phyloP scores from a whole-genome alignment of 2,329 filamentous ascomycete genomes.

The Zasmidium citrigriseum region DNA sequence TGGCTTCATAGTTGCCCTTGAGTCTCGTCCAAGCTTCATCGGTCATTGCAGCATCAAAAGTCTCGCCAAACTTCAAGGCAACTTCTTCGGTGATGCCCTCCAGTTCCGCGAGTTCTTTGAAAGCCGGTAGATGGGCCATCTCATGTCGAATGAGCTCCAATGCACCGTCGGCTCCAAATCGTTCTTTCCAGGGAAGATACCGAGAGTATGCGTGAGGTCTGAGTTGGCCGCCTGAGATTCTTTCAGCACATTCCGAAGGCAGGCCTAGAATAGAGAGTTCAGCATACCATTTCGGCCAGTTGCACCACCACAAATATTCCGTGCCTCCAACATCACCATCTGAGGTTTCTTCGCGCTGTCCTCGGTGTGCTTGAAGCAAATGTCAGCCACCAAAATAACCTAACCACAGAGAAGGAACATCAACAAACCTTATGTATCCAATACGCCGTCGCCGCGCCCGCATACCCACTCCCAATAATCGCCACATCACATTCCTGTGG shows the following conservation, averaged over 20 bases:
- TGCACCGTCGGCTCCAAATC: constrained; percentile 32
- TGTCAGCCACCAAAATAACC: neutral
- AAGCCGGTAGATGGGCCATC: constrained; percentile 30
- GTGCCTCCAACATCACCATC: constrained; percentile 23
- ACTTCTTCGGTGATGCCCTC: constrained; percentile 33
- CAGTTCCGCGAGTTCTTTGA: constrained; percentile 18
- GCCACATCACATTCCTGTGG: constrained; percentile 45
- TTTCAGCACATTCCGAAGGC: neutral
- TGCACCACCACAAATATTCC: constrained; percentile 21
- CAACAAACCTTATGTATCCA: constrained; percentile 30
- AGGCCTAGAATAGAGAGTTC: neutral
- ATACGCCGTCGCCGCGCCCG: constrained; percentile 34
- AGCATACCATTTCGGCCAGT: constrained; percentile 22
- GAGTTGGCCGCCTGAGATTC: constrained; percentile 26
- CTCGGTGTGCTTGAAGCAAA: constrained; percentile 14
- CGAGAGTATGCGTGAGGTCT: constrained; percentile 34
- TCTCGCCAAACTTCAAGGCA: constrained; percentile 33
- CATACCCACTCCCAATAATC: constrained; percentile 56
- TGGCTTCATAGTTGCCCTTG: constrained; percentile 30
- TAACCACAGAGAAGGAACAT: neutral
- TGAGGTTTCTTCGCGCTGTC: constrained; percentile 12
- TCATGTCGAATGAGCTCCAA: constrained; percentile 32
- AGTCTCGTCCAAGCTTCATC: constrained; percentile 33
- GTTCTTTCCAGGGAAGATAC: constrained; percentile 31
- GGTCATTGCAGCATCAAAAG: constrained; percentile 38